Percentiles rank a stretch among this genome's conserved stretches.
Conservation (phyloP, 495 filamentous ascomycete species). For the Aspergillus homomorphus region DNA sequence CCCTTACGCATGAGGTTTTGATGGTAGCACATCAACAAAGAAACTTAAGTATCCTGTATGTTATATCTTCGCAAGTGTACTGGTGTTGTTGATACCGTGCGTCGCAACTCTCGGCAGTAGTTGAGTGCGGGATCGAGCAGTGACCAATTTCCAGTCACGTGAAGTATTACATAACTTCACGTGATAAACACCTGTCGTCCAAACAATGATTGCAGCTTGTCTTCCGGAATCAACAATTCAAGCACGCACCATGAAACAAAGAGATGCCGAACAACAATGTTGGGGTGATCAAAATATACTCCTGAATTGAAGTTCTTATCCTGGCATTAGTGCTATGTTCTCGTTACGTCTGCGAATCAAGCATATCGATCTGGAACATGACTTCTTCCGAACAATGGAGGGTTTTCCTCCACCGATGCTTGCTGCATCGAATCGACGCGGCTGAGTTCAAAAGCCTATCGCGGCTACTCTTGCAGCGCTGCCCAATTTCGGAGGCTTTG, state of each 20-base stretch:
- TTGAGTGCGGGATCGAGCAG: not conserved
- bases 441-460: constrained; percentile 41
- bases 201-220: constrained; percentile 5
- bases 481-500: constrained; percentile 32
- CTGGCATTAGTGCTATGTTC: constrained; percentile 13
- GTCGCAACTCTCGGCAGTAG: too few relatives aligned
- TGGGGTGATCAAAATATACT: constrained; percentile 6
- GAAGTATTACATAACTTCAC: not conserved
- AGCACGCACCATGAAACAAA: constrained; percentile 9
- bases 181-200: constrained; percentile 4
- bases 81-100: too few relatives aligned
- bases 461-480: constrained; percentile 31
- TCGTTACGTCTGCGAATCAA: not conserved
- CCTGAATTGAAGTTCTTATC: not conserved
- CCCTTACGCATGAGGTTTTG: too few relatives aligned
- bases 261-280: constrained; percentile 15
- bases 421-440: constrained; percentile 43
- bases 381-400: constrained; percentile 40
- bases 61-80: too few relatives aligned
- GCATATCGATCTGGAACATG: constrained; percentile 15
- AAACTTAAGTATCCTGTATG: too few relatives aligned
- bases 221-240: constrained; percentile 2
- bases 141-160: not conserved
- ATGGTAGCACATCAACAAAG: too few relatives aligned
- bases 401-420: constrained; percentile 41